Conservation (phyloP, 2,329 filamentous ascomycete genomes). For the Aspergillus ruber region DNA sequence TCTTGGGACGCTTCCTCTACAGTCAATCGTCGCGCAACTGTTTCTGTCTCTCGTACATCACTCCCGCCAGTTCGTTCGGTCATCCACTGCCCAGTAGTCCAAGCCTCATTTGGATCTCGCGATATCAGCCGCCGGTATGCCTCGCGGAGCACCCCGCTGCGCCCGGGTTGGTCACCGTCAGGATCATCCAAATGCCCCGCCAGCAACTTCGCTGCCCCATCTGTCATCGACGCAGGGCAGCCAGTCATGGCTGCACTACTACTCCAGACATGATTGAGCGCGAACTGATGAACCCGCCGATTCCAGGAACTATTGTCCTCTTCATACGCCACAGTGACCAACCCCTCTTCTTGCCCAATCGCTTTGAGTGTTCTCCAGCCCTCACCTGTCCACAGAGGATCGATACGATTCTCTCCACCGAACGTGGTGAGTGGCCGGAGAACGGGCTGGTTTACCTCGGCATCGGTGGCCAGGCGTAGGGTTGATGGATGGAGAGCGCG, state of each 20-base stretch:
- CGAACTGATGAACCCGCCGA: conserved; percentile 16
- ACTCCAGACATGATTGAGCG: conserved; percentile 18
- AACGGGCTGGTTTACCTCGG: too few relatives aligned
- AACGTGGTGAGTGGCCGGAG: too few relatives aligned
- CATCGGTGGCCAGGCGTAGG: too few relatives aligned
- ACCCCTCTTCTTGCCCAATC: conserved; percentile 18
- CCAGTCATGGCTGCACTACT: conserved; percentile 20
- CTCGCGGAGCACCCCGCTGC: not conserved
- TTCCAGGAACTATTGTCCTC: not conserved
- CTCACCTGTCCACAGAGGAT: conserved; percentile 19
- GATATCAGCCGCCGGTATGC: conserved; percentile 1
- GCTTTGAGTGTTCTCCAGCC: conserved; percentile 19
- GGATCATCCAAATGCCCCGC: not conserved
- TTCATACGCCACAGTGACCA: conserved; percentile 18
- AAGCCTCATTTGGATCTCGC: conserved; percentile 25
- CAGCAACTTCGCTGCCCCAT: conserved; percentile 20
- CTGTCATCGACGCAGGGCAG: conserved; percentile 22
- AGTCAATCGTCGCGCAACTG: conserved; percentile 39
- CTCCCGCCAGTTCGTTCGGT: conserved; percentile 64
- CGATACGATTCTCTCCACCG: not conserved
- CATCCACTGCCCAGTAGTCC: conserved; percentile 76
- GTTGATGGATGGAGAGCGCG: too few relatives aligned
- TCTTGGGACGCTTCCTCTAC: conserved; percentile 15
- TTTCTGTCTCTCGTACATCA: conserved; percentile 64
- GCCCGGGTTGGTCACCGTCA: not conserved